Evolutionary conservation across 495 filamentous ascomycete species (phyloP), one percentile per base, ranked within the genome.

Genomic region (Pyrenopolyporus hunteri): DNA sequence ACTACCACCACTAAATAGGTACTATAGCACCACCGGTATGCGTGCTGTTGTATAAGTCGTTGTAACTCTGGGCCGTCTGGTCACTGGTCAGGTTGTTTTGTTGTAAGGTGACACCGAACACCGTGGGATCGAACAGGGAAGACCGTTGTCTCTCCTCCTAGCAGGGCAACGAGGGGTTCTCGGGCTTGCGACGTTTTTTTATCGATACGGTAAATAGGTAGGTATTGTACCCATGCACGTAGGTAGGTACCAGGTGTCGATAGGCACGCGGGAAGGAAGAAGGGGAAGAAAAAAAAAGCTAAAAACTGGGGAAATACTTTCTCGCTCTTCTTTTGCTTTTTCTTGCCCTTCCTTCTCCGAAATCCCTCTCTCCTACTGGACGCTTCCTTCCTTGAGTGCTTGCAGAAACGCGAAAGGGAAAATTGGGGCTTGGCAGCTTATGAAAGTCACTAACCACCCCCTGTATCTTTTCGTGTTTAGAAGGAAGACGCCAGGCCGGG

Each of bases 201-300:
- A 66, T 66, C 63, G 63, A 66, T 66, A 61, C 48, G 40, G 57
- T 48, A 60, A 54, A n/a, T n/a, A n/a, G n/a, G n/a, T n/a, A n/a
- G n/a, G n/a, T n/a, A n/a, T n/a, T n/a, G n/a, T n/a, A n/a, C n/a
- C n/a, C n/a, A n/a, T n/a, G n/a, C n/a, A n/a, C n/a, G n/a, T n/a
- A n/a, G n/a, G n/a, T n/a, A n/a, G n/a, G n/a, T n/a, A n/a, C n/a
- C n/a, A n/a, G n/a, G n/a, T 64, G 60, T 65, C 50, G 62, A 60
- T 65, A 60, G n/a, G n/a, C n/a, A n/a, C n/a, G n/a, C n/a, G n/a
- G n/a, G n/a, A n/a, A n/a, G n/a, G n/a, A n/a, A n/a, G n/a, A n/a
- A n/a, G n/a, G n/a, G n/a, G n/a, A n/a, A n/a, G n/a, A n/a, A n/a
- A n/a, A n/a, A n/a, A n/a, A n/a, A n/a, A n/a, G 45, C 20, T 37